These are phyloP conservation scores for Ophiostoma quercus DNA, from an alignment of 2,329 filamentous ascomycete genomes.

Conservation along the genomic window DNA sequence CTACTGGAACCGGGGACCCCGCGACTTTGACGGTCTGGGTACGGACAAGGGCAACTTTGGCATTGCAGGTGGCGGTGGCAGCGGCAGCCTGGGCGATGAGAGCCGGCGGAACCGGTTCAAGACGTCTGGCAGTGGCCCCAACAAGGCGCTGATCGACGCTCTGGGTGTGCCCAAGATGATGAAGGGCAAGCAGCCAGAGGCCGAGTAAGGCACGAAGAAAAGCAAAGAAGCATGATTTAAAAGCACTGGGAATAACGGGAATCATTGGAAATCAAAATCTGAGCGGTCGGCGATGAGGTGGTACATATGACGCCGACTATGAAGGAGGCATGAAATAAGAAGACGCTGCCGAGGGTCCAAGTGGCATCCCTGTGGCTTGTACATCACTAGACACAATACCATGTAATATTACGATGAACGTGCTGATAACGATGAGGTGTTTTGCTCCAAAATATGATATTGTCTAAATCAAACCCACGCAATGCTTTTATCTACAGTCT, in stretches of 20 bases:
- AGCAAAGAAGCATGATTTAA: background rate
- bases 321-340: background rate
- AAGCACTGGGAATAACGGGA: background rate
- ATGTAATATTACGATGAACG: conserved; percentile 21
- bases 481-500: conserved; percentile 8
- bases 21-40: conserved; percentile 6
- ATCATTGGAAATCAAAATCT: background rate
- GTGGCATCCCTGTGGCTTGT: conserved; percentile 24
- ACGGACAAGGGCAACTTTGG: background rate
- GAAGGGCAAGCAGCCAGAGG: conserved; percentile 12
- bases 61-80: conserved; percentile 1
- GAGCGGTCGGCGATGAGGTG: background rate
- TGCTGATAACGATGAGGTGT: too few relatives aligned
- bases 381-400: conserved; percentile 18
- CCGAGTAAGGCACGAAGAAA: background rate
- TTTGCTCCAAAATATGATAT: too few relatives aligned
- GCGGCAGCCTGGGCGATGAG: conserved; percentile 11
- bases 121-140: background rate
- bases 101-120: conserved; percentile 14
- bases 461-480: background rate
- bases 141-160: conserved; percentile 11
- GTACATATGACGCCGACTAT: conserved; percentile 1
- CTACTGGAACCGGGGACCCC: conserved; percentile 23
- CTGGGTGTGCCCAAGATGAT: conserved; percentile 22
- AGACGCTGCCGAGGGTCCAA: background rate